Percentiles rank a stretch among this genome's conserved stretches.
phyloP scores from a whole-genome alignment of 768 basidiomycete genomes.

The Infundibulicybe gibba region DNA sequence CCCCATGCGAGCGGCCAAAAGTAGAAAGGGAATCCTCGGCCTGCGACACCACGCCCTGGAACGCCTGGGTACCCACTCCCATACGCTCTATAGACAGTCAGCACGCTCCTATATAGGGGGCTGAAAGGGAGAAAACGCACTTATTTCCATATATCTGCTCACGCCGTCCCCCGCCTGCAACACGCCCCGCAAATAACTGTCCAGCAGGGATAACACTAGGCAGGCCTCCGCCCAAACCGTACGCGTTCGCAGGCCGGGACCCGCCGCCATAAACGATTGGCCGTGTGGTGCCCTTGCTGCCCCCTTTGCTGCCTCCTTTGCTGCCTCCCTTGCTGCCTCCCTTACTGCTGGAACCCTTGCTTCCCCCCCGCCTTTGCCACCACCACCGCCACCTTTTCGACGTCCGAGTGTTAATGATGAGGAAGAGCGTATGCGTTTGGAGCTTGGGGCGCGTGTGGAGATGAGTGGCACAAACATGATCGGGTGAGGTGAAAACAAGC shows the following conservation, averaged over 20 bases:
- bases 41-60: conserved; percentile 32
- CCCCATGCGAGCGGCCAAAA: conserved; percentile 58
- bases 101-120: neutral
- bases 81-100: conserved; percentile 31
- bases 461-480: conserved; percentile 27
- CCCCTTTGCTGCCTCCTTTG: neutral
- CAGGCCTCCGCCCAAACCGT: conserved; percentile 17
- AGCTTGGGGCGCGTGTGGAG: conserved; percentile 6
- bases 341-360: conserved; percentile 6
- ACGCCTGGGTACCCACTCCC: conserved; percentile 54
- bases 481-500: neutral
- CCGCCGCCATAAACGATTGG: conserved; percentile 9
- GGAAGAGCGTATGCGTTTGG: conserved; percentile 3
- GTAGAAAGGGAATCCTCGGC: conserved; percentile 48
- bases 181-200: conserved; percentile 34
- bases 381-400: conserved; percentile 30
- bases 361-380: conserved; percentile 16
- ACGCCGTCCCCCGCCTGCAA: conserved; percentile 43
- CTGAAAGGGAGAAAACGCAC: conserved; percentile 18
- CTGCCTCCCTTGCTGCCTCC: neutral
- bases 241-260: conserved; percentile 10
- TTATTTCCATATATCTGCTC: conserved; percentile 32
- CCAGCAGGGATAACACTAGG: conserved; percentile 30
- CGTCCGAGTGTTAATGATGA: neutral
- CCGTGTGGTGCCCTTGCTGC: neutral